Evolutionary conservation across 305 asterid genomes (phyloP).

Genomic region (Fraxinus angustifolia): DNA sequence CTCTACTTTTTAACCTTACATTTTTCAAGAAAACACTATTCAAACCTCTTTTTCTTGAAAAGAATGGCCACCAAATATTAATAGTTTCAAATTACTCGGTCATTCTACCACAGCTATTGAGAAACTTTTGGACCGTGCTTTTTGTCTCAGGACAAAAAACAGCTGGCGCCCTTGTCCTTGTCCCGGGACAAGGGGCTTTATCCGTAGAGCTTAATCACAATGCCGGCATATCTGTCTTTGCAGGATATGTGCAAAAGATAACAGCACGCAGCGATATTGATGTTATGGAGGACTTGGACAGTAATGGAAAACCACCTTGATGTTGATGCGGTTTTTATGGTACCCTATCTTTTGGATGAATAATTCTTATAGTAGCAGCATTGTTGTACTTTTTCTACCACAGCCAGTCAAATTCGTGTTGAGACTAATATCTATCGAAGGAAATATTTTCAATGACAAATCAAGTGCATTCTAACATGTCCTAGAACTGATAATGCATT

Average conservation of each 20-base stretch:
- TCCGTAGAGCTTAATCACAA: too few relatives aligned
- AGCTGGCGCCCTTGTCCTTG: too few relatives aligned
- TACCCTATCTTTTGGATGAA: conserved; percentile 3
- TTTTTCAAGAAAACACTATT: too few relatives aligned
- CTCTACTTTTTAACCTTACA: too few relatives aligned
- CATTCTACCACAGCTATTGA: background rate
- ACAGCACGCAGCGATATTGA: conserved; percentile 68
- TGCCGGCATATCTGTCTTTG: background rate
- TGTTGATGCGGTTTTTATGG: background rate
- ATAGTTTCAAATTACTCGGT: background rate
- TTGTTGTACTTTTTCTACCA: background rate
- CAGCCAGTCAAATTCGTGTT: background rate
- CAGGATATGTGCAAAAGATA: conserved; percentile 96
- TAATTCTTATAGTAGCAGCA: conserved; percentile 14
- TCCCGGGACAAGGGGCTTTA: too few relatives aligned
- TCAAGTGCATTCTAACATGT: background rate
- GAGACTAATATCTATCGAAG: background rate
- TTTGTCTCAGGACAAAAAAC: too few relatives aligned
- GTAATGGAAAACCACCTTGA: conserved; percentile 48
- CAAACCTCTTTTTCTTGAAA: too few relatives aligned
- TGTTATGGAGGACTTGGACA: conserved; percentile 85
- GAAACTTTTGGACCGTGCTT: too few relatives aligned
- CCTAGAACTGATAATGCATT: background rate
- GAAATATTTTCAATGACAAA: background rate
- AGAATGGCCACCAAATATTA: too few relatives aligned